Percentiles rank a stretch among this genome's conserved stretches.
Conservation (phyloP, 257 asterid species). For the Solanum tacnaense region DNA sequence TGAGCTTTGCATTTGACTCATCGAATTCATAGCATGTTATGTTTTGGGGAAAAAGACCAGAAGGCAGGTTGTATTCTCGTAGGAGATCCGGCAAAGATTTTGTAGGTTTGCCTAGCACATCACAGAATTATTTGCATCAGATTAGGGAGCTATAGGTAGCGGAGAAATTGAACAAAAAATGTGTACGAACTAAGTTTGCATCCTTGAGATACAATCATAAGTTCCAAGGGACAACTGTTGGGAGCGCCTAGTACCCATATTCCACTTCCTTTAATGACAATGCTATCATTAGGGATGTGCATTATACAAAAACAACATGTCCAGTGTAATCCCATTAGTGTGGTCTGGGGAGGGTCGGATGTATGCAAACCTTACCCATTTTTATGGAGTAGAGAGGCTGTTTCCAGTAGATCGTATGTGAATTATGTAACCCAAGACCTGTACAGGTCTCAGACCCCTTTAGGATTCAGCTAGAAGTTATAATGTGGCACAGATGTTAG, state of each 20-base stretch:
- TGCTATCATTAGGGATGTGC: not conserved
- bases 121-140: not conserved
- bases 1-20: conserved; percentile 48
- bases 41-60: conserved; percentile 87
- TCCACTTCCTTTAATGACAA: not conserved
- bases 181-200: not conserved
- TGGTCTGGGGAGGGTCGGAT: not conserved
- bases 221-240: not conserved
- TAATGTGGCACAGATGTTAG: too few species aligned
- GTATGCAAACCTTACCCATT: not conserved
- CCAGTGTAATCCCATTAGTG: not conserved
- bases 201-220: not conserved
- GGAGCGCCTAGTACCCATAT: not conserved
- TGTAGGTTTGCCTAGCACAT: conserved; percentile 55
- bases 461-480: too few species aligned
- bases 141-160: not conserved
- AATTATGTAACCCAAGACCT: too few species aligned
- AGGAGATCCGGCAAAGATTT: conserved; percentile 66
- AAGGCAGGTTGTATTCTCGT: conserved; percentile 72
- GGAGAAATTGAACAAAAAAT: not conserved
- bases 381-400: too few species aligned
- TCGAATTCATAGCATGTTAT: conserved; percentile 74
- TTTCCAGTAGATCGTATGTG: too few species aligned
- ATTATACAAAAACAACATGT: not conserved
- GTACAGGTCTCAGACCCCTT: too few species aligned